Evolutionary conservation across 2,329 filamentous ascomycete genomes (phyloP).

Genomic region (Volutella citrinella): DNA sequence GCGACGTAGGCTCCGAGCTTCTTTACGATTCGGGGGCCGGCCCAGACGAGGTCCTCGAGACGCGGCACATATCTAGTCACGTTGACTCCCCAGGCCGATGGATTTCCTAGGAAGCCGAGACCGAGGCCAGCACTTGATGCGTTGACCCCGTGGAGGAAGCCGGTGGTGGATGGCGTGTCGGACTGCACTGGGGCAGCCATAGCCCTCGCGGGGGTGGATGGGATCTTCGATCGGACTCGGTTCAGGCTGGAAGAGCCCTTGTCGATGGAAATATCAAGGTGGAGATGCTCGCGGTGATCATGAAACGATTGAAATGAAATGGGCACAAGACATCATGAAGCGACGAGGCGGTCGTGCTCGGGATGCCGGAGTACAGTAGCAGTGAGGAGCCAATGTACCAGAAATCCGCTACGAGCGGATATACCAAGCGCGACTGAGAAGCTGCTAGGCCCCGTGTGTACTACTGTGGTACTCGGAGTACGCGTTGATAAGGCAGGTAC

Average conservation of each 20-base stretch:
- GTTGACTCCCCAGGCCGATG: constrained; percentile 57
- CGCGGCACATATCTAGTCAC: constrained; percentile 60
- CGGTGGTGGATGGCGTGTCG: constrained; percentile 17
- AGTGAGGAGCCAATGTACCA: too few species aligned
- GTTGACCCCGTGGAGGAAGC: constrained; percentile 12
- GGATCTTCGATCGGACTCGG: too few species aligned
- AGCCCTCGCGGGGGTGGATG: constrained; percentile 9
- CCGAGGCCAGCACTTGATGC: constrained; percentile 8
- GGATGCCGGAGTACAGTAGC: constrained; percentile 12
- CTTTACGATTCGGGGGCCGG: constrained; percentile 67
- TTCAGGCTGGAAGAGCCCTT: not conserved
- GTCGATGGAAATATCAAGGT: not conserved
- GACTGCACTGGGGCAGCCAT: constrained; percentile 22
- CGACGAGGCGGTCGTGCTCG: constrained; percentile 11
- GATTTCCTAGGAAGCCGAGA: constrained; percentile 46
- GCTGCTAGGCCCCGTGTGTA: too few species aligned
- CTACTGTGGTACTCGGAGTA: too few species aligned
- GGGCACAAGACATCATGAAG: constrained; percentile 21
- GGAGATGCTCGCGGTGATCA: not conserved
- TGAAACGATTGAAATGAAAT: constrained; percentile 8
- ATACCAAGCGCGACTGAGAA: too few species aligned
- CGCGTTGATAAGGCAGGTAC: too few species aligned
- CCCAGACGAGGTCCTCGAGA: constrained; percentile 65
- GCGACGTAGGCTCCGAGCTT: constrained; percentile 64
- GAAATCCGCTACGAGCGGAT: too few species aligned